Percentiles rank a stretch among this genome's conserved stretches.
phyloP scores from a whole-genome alignment of 2,329 filamentous ascomycete species.

The Fusarium torulosum region DNA sequence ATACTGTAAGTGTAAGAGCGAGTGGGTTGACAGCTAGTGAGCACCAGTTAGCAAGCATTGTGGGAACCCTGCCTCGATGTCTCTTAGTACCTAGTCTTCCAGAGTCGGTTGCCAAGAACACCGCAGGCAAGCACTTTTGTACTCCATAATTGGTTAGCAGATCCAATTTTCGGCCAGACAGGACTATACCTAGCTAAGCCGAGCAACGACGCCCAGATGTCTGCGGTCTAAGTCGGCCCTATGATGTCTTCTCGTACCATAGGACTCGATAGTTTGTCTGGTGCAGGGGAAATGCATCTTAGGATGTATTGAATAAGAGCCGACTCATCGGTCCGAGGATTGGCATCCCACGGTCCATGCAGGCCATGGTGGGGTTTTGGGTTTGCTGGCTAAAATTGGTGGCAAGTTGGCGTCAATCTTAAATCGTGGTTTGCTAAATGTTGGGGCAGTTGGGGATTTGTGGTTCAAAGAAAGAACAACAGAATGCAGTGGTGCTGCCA shows the following conservation, averaged over 20 bases:
- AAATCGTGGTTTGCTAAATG: constrained; percentile 22
- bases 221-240: constrained; percentile 12
- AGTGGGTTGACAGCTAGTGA: neutral
- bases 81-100: too few species aligned
- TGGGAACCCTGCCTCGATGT: neutral
- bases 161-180: constrained; percentile 18
- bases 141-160: neutral
- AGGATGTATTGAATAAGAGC: constrained; percentile 17
- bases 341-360: constrained; percentile 31
- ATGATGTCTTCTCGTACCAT: constrained; percentile 3
- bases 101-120: neutral
- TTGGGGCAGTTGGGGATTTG: constrained; percentile 8
- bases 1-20: neutral
- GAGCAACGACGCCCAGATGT: constrained; percentile 10
- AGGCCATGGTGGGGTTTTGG: constrained; percentile 16
- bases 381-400: constrained; percentile 35
- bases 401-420: constrained; percentile 43
- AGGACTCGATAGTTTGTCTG: constrained; percentile 1
- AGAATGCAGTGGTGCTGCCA: constrained; percentile 30
- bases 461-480: constrained; percentile 24
- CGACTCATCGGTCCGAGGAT: constrained; percentile 41
- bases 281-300: constrained; percentile 19
- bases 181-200: constrained; percentile 10
- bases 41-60: neutral
- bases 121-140: neutral